A percentile compares a stretch with the other conserved stretches of the same genome.
These are phyloP conservation scores for Hymenoscyphus scutula DNA, from an alignment of 2,329 filamentous ascomycete genomes.

Conservation along the genomic window DNA sequence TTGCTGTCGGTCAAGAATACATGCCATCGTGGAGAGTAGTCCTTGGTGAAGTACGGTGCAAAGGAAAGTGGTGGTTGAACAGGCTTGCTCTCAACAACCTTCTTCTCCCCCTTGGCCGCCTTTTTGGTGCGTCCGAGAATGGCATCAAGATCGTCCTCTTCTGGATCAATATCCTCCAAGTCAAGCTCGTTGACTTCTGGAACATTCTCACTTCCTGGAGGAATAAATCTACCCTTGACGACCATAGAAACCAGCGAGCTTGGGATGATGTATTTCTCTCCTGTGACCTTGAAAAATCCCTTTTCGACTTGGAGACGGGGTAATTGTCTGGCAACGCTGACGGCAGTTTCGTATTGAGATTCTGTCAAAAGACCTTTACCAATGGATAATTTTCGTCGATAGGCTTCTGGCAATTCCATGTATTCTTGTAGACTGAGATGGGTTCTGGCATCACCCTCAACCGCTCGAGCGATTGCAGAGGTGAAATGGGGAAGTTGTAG, in stretches of 20 bases:
- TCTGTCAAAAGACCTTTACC: constrained; percentile 70
- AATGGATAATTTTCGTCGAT: constrained; percentile 69
- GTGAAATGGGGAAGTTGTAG: constrained; percentile 90
- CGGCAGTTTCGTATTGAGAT: constrained; percentile 71
- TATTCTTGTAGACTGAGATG: constrained; percentile 83
- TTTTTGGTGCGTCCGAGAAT: constrained; percentile 73
- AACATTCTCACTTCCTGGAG: constrained; percentile 74
- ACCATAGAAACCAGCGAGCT: constrained; percentile 91
- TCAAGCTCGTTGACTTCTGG: constrained; percentile 75
- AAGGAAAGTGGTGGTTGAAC: constrained; percentile 82
- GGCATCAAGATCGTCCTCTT: constrained; percentile 87
- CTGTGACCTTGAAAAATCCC: constrained; percentile 97
- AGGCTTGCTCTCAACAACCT: constrained; percentile 59
- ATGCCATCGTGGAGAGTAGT: constrained; percentile 89
- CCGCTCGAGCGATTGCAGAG: constrained; percentile 58
- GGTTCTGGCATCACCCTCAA: constrained; percentile 72
- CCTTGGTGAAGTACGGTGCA: constrained; percentile 85
- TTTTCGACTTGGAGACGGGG: constrained; percentile 82
- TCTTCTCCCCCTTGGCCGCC: constrained; percentile 61
- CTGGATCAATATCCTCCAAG: constrained; percentile 86
- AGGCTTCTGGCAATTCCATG: constrained; percentile 76
- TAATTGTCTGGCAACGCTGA: constrained; percentile 77
- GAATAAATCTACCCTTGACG: constrained; percentile 90
- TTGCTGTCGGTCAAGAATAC: constrained; percentile 93
- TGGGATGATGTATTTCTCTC: constrained; percentile 89